These are phyloP conservation scores for Aspergillus piperis DNA, from an alignment of 2,329 filamentous ascomycete genomes.

Conservation along the genomic window DNA sequence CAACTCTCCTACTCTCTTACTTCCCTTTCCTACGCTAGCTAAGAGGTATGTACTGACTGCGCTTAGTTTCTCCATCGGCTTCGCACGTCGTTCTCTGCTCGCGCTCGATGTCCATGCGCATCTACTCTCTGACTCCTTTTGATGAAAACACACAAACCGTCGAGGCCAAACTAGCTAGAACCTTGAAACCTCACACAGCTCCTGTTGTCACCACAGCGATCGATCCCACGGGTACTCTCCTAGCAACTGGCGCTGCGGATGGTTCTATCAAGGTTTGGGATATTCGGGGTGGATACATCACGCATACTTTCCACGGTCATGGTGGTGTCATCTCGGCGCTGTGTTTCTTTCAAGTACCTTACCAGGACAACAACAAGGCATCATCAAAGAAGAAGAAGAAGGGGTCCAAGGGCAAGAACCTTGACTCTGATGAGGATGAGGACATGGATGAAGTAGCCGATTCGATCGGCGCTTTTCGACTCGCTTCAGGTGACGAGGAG, in stretches of 20 bases:
- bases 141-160: constrained; percentile 58
- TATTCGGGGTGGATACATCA: constrained; percentile 83
- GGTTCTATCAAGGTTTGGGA: constrained; percentile 97
- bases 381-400: constrained; percentile 48
- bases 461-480: constrained; percentile 65
- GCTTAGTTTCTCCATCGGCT: constrained; percentile 76
- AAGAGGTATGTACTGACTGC: background rate
- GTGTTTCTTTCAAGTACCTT: constrained; percentile 79
- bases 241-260: constrained; percentile 91
- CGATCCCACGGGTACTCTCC: constrained; percentile 81
- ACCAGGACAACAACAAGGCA: constrained; percentile 43
- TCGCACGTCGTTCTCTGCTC: constrained; percentile 91
- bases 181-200: constrained; percentile 84
- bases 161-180: constrained; percentile 69
- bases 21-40: background rate
- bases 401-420: constrained; percentile 36
- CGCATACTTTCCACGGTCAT: constrained; percentile 92
- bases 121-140: constrained; percentile 71
- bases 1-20: constrained; percentile 8
- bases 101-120: constrained; percentile 91
- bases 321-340: constrained; percentile 88
- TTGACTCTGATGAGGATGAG: constrained; percentile 41
- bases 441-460: constrained; percentile 49
- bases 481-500: constrained; percentile 91
- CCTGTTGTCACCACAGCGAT: constrained; percentile 85